Conservation (phyloP, 148 eudicot species). For the Vaccinium corymbosum region DNA sequence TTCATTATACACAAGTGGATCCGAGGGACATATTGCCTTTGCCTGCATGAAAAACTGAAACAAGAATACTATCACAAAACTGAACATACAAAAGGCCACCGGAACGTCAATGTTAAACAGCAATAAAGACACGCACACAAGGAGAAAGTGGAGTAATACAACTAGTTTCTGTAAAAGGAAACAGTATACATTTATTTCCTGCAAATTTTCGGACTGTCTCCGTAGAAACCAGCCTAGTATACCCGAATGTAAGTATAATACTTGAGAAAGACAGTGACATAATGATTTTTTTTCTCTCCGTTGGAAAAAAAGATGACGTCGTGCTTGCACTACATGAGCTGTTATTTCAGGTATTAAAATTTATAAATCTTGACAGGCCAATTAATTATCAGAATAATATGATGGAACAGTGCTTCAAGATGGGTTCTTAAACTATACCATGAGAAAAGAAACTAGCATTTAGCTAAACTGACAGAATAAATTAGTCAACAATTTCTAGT, state of each 20-base stretch:
- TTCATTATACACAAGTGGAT: conserved; percentile 96
- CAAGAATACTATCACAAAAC: conserved; percentile 21
- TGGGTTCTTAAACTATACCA: neutral
- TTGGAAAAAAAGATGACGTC: neutral
- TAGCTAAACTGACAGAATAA: neutral
- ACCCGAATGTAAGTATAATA: neutral
- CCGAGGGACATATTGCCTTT: conserved; percentile 70
- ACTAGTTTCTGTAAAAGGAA: neutral
- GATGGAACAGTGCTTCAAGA: neutral
- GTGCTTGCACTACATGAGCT: neutral
- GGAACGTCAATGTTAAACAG: neutral
- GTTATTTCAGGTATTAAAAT: neutral
- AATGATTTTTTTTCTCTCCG: neutral
- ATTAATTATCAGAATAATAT: neutral
- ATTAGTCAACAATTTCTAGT: neutral
- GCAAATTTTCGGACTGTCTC: neutral
- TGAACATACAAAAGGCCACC: neutral
- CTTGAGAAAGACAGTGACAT: neutral
- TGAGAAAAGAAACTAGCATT: neutral
- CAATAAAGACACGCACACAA: neutral
- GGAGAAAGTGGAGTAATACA: neutral
- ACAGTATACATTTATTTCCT: neutral
- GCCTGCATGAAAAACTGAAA: conserved; percentile 97
- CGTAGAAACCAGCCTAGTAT: neutral
- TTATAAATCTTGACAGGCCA: neutral